A percentile compares a stretch with the other conserved stretches of the same genome.
phyloP scores from a whole-genome alignment of 2,329 filamentous ascomycete species.

The Fusarium scirpi region DNA sequence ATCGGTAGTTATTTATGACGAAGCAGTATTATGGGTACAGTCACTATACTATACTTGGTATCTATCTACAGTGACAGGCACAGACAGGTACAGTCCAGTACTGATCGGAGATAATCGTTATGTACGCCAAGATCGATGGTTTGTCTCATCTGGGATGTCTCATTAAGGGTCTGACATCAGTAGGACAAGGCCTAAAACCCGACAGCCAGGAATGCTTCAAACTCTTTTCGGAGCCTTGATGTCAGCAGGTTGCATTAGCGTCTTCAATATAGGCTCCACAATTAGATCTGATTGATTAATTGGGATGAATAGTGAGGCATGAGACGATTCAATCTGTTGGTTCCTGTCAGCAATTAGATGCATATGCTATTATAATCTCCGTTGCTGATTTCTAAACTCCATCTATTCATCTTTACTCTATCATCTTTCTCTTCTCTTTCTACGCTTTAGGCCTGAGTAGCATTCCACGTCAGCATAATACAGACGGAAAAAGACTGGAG shows the following conservation, averaged over 20 bases:
- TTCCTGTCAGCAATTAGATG: constrained; percentile 3
- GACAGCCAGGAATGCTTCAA: background rate
- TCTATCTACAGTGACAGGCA: background rate
- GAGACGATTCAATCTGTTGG: background rate
- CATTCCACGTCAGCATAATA: constrained; percentile 12
- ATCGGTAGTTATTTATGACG: constrained; percentile 8
- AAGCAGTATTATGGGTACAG: background rate
- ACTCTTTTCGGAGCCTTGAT: constrained; percentile 18
- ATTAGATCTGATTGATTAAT: constrained; percentile 3
- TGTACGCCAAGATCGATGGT: background rate
- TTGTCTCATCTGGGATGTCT: background rate
- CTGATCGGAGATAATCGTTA: background rate
- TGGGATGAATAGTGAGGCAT: background rate
- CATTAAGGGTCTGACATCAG: constrained; percentile 38
- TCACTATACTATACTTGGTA: background rate
- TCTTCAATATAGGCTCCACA: background rate
- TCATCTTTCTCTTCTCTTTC: background rate
- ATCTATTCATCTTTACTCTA: background rate
- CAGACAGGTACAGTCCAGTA: background rate
- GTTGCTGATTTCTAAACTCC: background rate
- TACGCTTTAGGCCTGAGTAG: background rate
- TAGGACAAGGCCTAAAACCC: background rate
- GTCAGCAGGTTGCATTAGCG: constrained; percentile 46
- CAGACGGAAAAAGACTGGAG: background rate
- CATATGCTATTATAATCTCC: background rate